These are phyloP conservation scores for Phlebiopsis flavidoalba DNA, from an alignment of 768 basidiomycete species.

Conservation along the genomic window DNA sequence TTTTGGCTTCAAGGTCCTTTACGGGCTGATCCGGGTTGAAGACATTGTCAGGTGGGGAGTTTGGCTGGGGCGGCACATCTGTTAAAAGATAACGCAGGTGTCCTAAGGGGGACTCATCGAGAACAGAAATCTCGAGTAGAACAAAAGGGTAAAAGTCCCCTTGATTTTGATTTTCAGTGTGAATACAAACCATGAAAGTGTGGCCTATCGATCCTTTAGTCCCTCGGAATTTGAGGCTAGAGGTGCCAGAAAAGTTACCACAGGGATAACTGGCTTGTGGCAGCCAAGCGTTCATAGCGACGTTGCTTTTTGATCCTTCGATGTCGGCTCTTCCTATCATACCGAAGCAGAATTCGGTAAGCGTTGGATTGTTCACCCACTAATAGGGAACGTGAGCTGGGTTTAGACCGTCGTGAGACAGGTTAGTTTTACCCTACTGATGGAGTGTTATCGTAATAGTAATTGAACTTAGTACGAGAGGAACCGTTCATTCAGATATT, in stretches of 20 bases:
- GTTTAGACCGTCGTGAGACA: slow-evolving; percentile 82
- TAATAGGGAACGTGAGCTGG: slow-evolving; percentile 79
- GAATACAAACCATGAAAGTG: slow-evolving; percentile 80
- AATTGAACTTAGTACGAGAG: slow-evolving; percentile 81
- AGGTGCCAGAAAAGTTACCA: slow-evolving; percentile 80
- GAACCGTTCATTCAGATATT: slow-evolving; percentile 81
- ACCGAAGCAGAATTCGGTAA: slow-evolving; percentile 77
- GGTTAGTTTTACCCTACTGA: slow-evolving; percentile 85
- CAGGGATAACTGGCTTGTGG: slow-evolving; percentile 79
- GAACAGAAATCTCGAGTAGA: slow-evolving; percentile 79
- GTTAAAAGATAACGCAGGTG: slow-evolving; percentile 78
- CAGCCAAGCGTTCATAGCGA: slow-evolving; percentile 82
- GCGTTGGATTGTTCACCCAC: slow-evolving; percentile 79
- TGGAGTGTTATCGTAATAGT: slow-evolving; percentile 70
- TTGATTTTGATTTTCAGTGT: slow-evolving; percentile 81
- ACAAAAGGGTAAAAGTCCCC: slow-evolving; percentile 77
- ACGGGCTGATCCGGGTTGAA: slow-evolving; percentile 64
- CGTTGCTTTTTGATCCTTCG: slow-evolving; percentile 80
- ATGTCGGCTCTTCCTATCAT: slow-evolving; percentile 82
- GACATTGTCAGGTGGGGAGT: slow-evolving; percentile 81
- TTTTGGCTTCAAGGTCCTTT: slow-evolving; percentile 69
- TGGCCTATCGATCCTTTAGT: slow-evolving; percentile 82
- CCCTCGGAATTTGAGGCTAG: slow-evolving; percentile 75
- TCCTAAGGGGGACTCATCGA: slow-evolving; percentile 75
- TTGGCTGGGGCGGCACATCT: slow-evolving; percentile 80